Evolutionary conservation across 768 basidiomycete genomes (phyloP).

Genomic region (Heimioporus sp.): DNA sequence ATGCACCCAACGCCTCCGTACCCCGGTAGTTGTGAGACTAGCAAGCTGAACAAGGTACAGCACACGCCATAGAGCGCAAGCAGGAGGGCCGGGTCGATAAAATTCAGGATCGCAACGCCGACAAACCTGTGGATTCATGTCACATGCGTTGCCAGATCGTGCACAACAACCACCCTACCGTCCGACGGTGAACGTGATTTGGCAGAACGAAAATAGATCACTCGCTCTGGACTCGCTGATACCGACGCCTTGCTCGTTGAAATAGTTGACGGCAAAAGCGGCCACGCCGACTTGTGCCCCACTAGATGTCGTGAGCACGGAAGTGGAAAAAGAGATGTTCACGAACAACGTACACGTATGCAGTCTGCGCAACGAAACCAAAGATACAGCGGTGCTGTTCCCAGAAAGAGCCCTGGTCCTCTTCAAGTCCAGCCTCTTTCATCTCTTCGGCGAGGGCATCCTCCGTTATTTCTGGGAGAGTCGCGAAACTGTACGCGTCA

Average conservation of each 20-base stretch:
- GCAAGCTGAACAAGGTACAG: constrained; percentile 52
- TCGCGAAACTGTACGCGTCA: constrained; percentile 49
- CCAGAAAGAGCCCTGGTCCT: constrained; percentile 55
- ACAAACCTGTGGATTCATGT: constrained; percentile 47
- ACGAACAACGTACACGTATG: constrained; percentile 49
- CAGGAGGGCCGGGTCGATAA: constrained; percentile 63
- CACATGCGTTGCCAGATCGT: neutral
- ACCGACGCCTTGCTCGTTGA: constrained; percentile 60
- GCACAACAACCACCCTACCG: constrained; percentile 35
- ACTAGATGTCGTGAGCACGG: constrained; percentile 23
- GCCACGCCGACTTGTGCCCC: constrained; percentile 70
- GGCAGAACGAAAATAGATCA: constrained; percentile 67
- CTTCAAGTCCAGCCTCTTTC: constrained; percentile 37
- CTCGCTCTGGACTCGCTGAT: constrained; percentile 53
- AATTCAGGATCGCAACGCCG: constrained; percentile 57
- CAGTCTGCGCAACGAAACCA: constrained; percentile 71
- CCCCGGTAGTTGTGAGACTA: constrained; percentile 50
- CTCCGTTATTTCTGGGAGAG: constrained; percentile 69
- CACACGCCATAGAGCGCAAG: constrained; percentile 50
- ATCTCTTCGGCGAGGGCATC: constrained; percentile 57
- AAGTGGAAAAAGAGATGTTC: neutral
- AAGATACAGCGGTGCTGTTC: constrained; percentile 70
- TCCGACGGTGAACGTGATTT: constrained; percentile 64
- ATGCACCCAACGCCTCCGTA: constrained; percentile 56
- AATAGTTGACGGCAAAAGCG: constrained; percentile 66